phyloP scores from a whole-genome alignment of 1,284 basidiomycete genomes.

The Austroboletus novae-zelandiae region DNA sequence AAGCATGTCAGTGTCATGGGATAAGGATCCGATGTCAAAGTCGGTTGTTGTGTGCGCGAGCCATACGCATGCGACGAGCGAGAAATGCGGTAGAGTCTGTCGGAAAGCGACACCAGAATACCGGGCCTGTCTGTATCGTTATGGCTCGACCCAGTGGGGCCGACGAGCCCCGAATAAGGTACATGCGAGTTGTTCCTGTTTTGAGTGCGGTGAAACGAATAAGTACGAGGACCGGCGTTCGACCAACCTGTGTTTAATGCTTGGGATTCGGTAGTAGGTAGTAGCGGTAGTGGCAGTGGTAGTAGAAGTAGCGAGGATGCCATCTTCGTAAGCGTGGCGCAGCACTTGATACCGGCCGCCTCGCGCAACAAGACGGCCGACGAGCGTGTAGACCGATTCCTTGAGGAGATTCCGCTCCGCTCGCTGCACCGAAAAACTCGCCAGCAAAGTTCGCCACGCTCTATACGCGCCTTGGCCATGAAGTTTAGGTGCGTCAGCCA shows the following conservation, averaged over 20 bases:
- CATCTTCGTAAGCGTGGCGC: not conserved
- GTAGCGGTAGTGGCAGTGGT: not conserved
- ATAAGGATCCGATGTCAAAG: constrained; percentile 12
- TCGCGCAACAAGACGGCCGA: constrained; percentile 1
- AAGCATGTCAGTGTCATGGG: constrained; percentile 8
- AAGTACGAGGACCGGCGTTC: not conserved
- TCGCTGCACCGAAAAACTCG: not conserved
- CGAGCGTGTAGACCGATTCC: constrained; percentile 1
- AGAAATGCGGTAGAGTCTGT: no score
- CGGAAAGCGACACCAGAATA: not conserved
- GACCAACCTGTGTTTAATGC: no score
- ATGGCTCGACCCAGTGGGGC: not conserved
- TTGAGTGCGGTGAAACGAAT: constrained; percentile 1
- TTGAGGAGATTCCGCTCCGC: constrained; percentile 29
- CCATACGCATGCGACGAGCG: no score
- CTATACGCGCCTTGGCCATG: constrained; percentile 44
- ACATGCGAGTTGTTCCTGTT: constrained; percentile 8
- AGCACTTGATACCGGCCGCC: constrained; percentile 1
- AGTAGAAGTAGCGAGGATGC: not conserved
- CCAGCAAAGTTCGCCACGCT: not conserved
- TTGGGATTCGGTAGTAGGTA: no score
- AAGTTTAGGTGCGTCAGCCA: constrained; percentile 51
- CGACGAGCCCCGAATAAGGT: constrained; percentile 4
- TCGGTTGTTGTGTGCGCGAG: constrained; percentile 5
- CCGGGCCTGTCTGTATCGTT: no score